These are phyloP conservation scores for Colletotrichum sp. DNA, from an alignment of 2,329 filamentous ascomycete genomes.

Conservation along the genomic window DNA sequence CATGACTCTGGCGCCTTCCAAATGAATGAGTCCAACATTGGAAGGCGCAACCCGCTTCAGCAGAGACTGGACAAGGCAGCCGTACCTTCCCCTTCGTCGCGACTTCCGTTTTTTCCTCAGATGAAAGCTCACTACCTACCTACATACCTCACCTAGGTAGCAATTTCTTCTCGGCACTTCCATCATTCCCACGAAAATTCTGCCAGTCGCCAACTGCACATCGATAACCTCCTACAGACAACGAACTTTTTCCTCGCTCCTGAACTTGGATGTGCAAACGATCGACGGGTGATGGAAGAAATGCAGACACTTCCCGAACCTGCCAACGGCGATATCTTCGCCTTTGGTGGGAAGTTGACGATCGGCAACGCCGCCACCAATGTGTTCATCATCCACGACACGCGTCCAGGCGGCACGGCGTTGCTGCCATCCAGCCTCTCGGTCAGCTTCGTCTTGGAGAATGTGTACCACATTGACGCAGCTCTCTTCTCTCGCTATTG, in stretches of 20 bases:
- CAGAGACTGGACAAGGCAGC: neutral
- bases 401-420: neutral
- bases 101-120: neutral
- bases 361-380: slow-evolving; percentile 5
- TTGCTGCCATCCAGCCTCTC: neutral
- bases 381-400: neutral
- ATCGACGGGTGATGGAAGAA: neutral
- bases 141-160: neutral
- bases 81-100: neutral
- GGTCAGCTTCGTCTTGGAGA: neutral
- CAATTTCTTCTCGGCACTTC: neutral
- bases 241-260: neutral
- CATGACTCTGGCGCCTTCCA: neutral
- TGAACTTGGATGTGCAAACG: neutral
- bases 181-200: neutral
- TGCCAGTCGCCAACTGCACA: neutral
- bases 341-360: neutral
- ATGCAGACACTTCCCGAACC: neutral
- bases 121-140: neutral
- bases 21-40: neutral
- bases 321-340: neutral
- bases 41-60: neutral
- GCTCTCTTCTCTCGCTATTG: neutral
- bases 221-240: neutral
- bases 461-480: slow-evolving; percentile 7